A percentile compares a stretch with the other conserved stretches of the same genome.
phyloP scores from a whole-genome alignment of 2,329 filamentous ascomycete genomes.

The Geoglossum cookeanum region DNA sequence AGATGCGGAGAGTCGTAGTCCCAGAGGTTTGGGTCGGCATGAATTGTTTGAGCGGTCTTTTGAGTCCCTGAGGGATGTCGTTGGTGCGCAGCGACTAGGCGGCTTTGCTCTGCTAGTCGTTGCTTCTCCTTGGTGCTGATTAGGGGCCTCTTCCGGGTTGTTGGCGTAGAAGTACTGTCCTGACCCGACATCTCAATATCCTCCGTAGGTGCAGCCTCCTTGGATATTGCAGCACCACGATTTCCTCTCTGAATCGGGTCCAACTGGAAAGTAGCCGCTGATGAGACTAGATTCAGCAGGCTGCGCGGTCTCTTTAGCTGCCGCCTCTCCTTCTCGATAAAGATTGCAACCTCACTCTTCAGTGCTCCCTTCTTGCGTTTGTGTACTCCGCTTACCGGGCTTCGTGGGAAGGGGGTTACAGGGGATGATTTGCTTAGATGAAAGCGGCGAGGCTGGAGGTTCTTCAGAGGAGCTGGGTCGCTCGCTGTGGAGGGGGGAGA shows the following conservation, averaged over 20 bases:
- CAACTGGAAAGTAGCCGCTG: not conserved
- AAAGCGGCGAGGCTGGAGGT: not conserved
- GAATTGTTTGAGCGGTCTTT: not conserved
- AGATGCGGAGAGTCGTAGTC: not conserved
- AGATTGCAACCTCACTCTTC: constrained; percentile 7
- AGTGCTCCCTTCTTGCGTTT: constrained; percentile 6
- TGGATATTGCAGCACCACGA: not conserved
- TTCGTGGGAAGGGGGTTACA: not conserved
- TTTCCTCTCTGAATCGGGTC: not conserved
- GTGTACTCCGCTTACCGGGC: constrained; percentile 4
- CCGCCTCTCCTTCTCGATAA: constrained; percentile 6
- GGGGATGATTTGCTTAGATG: constrained; percentile 1
- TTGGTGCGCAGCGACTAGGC: constrained; percentile 71
- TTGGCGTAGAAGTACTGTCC: not conserved
- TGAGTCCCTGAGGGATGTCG: not conserved
- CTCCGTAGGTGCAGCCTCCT: not conserved
- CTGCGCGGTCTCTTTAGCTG: not conserved
- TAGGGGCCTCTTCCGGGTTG: constrained; percentile 7
- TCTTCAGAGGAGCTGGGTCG: not conserved
- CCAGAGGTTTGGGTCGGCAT: not conserved
- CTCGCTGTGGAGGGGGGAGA: not conserved
- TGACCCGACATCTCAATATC: not conserved
- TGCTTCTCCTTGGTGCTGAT: constrained; percentile 57
- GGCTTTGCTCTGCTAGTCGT: constrained; percentile 65
- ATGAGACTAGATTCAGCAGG: not conserved